phyloP scores from a whole-genome alignment of 305 asterid genomes.

The Rubia tinctorum region DNA sequence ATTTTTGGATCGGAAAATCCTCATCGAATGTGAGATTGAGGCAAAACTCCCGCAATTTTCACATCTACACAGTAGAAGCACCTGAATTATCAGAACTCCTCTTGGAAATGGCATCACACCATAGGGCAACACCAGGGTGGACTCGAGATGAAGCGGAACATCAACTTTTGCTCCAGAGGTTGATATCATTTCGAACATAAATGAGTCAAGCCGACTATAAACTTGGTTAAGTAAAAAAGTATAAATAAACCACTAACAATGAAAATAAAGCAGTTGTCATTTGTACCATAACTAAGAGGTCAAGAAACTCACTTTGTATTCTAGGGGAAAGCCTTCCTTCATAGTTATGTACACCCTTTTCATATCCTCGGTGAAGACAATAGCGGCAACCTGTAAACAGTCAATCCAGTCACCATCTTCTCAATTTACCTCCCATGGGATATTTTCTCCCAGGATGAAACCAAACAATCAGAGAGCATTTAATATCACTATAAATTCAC shows the following conservation, averaged over 20 bases:
- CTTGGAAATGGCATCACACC: conserved; percentile 76
- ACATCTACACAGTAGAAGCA: conserved; percentile 38
- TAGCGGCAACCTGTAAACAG: conserved; percentile 71
- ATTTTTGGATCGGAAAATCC: conserved; percentile 83
- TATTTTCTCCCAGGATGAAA: background rate
- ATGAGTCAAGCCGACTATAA: conserved; percentile 96
- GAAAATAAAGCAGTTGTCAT: conserved; percentile 7
- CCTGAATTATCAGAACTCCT: conserved; percentile 25
- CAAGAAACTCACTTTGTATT: conserved; percentile 68
- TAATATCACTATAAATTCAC: too few relatives aligned
- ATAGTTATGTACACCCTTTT: conserved; percentile 85
- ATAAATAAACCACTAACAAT: conserved; percentile 19
- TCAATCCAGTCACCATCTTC: conserved; percentile 18
- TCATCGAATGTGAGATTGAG: conserved; percentile 29
- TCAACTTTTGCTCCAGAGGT: conserved; percentile 92
- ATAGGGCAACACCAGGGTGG: conserved; percentile 58
- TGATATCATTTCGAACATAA: conserved; percentile 83
- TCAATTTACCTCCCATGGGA: conserved; percentile 13
- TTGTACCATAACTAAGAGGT: conserved; percentile 17
- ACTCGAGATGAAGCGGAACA: conserved; percentile 20
- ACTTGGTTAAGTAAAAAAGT: conserved; percentile 51
- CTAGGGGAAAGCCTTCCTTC: conserved; percentile 35
- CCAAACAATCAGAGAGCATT: background rate
- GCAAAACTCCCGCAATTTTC: conserved; percentile 53
- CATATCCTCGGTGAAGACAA: conserved; percentile 96